phyloP scores from a whole-genome alignment of 1,284 basidiomycete species.

The Hymenochaete sp. region DNA sequence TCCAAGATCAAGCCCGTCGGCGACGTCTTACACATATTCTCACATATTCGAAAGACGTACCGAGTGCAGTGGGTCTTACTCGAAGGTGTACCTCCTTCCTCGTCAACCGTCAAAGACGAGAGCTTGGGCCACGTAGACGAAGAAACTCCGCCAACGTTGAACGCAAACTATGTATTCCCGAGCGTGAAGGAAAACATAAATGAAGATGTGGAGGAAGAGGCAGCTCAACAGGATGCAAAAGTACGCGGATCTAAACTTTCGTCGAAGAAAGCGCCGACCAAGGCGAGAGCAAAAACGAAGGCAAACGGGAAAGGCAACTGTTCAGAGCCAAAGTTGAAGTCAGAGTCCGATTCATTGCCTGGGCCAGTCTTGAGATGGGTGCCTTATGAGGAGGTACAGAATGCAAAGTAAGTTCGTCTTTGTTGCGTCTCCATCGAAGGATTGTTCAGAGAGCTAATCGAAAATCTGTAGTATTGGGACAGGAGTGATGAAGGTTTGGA shows the following conservation, averaged over 20 bases:
- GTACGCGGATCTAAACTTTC: too few species aligned
- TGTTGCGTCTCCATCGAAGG: constrained; percentile 12
- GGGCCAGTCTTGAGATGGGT: constrained; percentile 23
- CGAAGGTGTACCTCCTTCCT: constrained; percentile 36
- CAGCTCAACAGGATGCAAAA: constrained; percentile 8
- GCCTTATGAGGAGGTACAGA: constrained; percentile 20
- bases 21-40: constrained; percentile 78
- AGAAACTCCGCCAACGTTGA: constrained; percentile 24
- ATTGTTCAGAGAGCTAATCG: constrained; percentile 11
- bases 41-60: constrained; percentile 88
- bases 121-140: neutral
- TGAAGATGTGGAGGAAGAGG: constrained; percentile 4
- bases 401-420: constrained; percentile 23
- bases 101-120: too few species aligned
- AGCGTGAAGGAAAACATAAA: neutral
- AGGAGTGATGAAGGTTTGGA: constrained; percentile 57
- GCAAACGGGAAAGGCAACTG: too few species aligned
- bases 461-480: constrained; percentile 41
- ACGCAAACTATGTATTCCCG: constrained; percentile 24
- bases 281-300: constrained; percentile 6
- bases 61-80: constrained; percentile 66
- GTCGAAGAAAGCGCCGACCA: too few species aligned
- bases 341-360: neutral
- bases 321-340: neutral
- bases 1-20: constrained; percentile 43